phyloP scores from a whole-genome alignment of 495 filamentous ascomycete genomes.

The Haplographium delicatum region DNA sequence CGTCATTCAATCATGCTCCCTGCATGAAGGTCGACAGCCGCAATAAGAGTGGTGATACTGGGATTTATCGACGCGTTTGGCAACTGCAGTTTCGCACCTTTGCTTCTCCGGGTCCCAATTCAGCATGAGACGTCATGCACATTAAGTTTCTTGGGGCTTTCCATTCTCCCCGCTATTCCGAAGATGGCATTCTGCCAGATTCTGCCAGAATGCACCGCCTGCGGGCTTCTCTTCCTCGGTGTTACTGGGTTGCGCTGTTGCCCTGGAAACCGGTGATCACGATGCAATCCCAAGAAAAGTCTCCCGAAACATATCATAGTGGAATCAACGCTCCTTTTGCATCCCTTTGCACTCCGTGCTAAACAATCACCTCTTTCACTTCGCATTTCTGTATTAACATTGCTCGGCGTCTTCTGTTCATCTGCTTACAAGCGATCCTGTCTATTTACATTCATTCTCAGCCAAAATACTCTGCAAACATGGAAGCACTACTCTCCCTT shows the following conservation, averaged over 20 bases:
- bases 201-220: neutral
- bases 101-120: too few species aligned
- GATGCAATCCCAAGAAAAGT: neutral
- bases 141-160: too few species aligned
- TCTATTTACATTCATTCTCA: neutral
- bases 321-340: too few species aligned
- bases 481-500: slow-evolving; percentile 89
- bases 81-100: too few species aligned
- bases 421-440: too few species aligned
- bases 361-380: slow-evolving; percentile 14
- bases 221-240: neutral
- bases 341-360: neutral
- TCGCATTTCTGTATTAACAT: slow-evolving; percentile 25
- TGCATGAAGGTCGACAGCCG: neutral
- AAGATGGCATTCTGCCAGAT: neutral
- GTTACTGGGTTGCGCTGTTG: slow-evolving; percentile 2
- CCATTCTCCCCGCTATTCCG: neutral
- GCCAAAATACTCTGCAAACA: slow-evolving; percentile 31
- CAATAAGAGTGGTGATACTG: too few species aligned
- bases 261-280: slow-evolving; percentile 4
- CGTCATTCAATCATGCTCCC: neutral
- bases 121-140: slow-evolving; percentile 6
- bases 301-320: too few species aligned
- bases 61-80: too few species aligned
- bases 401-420: slow-evolving; percentile 16